Evolutionary conservation across 1,284 basidiomycete species (phyloP), one percentile per base, ranked within the genome.

Genomic region (Chondrostereum purpureum): DNA sequence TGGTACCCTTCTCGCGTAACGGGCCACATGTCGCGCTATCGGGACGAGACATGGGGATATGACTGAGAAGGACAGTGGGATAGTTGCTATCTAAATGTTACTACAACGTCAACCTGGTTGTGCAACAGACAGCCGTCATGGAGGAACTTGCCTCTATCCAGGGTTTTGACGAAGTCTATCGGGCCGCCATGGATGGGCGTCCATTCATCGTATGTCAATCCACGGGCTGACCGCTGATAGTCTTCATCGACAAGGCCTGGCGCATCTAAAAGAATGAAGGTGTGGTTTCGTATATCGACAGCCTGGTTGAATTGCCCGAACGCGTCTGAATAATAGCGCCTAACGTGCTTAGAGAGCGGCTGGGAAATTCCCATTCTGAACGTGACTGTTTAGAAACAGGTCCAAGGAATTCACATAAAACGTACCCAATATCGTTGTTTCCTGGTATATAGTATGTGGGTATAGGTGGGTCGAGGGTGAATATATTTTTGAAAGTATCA

Each of bases 351-450:
- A n/a, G 27, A 31, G 27, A 31, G 27, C 27, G 27, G 27, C n/a
- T 31, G 27, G n/a, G 27, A 31, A 82, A 49, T 67, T 60, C 43
- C 77, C 73, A 21, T 67, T 68, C 57, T 73, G 75, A 10, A 74
- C 67, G 14, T 72, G 68, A 42, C 24, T 46, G 22, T 45, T 23
- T 44, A 34, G 18, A 11, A 17, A 3, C 36, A 5, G 19, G 20
- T n/a, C n/a, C n/a, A n/a, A n/a, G n/a, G n/a, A n/a, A 31, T 8
- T n/a, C n/a, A 31, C n/a, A 31, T 31, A 34, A 19, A 5, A 60
- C 69, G 39, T 56, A 88, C 77, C 86, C 88, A 35, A 88, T 75
- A 58, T 96, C 92, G 55, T 92, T 89, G 59, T 95, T 96, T 5
- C 92, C 92, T 1, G 91, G 85, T 18, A 93, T 75, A 56, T 81